Base-by-base conservation (phyloP, 345 rosid species). In the Crucihimalaya himalaica region DNA sequence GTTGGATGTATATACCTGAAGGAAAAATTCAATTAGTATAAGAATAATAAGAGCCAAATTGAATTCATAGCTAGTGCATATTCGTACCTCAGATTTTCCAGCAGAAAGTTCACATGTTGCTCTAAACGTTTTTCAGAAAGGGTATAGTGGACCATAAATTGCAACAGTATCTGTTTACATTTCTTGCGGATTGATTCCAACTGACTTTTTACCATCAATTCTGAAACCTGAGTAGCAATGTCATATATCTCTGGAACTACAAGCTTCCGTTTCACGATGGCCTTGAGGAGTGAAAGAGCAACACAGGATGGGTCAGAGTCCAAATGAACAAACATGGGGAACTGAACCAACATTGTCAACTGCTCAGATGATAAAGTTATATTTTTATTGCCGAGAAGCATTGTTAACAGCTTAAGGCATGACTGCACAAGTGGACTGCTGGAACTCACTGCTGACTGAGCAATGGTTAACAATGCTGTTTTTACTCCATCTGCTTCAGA, bases 171-270 rank as follows among this genome's bases (percentile, higher is more conserved):
- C 78, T 86, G 83, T 79, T 90, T 84, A 81, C 96, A 92, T 72
- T 84, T 88, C 84, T 83, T 85, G 50, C 92, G 91, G 70, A 87
- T 82, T 16, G 89, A 43, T 51, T 87, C 96, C 75, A 63, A 35
- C 73, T 92, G 97, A 79, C 96, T 90, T 55, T 83, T 90, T 40
- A 95, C 92, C 98, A 95, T 86, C 84, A 92, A 70, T 58, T 88
- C 88, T 63, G 85, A 83, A 75, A 90, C 88, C 67, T 70, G 92
- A 63, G 76, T 50, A 50, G 83, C 83, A 53, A 90, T 27, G 76
- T 90, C 97, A 82, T 90, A 90, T 67, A 95, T 88, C 88, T 90
- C 96, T 78, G 78, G 97, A 78, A 86, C 97, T 55, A 82, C 89
- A 70, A 87, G 85, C 81, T 86, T 89, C 79, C 89, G 87, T n/a